Evolutionary conservation across 2,329 filamentous ascomycete genomes (phyloP).

Genomic region (Annulohypoxylon truncatum): DNA sequence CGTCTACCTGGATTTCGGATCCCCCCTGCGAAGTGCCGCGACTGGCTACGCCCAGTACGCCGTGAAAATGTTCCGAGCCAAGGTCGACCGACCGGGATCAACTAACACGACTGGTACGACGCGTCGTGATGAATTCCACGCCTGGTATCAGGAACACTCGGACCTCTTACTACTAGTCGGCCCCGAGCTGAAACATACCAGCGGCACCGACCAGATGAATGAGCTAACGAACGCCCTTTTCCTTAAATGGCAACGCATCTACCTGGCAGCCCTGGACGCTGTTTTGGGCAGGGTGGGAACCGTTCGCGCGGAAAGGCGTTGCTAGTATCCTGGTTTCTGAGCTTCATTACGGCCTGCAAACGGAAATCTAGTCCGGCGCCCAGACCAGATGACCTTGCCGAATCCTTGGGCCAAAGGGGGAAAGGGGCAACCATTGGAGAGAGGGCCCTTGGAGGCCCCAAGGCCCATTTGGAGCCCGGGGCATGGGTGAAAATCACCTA

Average conservation of each 20-base stretch:
- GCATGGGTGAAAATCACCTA: constrained; percentile 34
- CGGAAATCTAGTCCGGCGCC: constrained; percentile 41
- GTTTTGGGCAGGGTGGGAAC: constrained; percentile 36
- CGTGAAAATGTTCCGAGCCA: constrained; percentile 34
- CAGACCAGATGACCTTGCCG: constrained; percentile 40
- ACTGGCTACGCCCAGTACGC: constrained; percentile 22
- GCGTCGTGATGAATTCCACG: constrained; percentile 32
- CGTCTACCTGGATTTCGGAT: constrained; percentile 38
- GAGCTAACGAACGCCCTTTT: constrained; percentile 24
- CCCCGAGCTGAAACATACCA: constrained; percentile 27
- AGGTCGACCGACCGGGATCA: constrained; percentile 13
- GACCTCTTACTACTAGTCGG: constrained; percentile 25
- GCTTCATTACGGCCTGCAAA: constrained; percentile 37
- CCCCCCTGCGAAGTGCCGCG: constrained; percentile 17
- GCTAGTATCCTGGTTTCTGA: constrained; percentile 32
- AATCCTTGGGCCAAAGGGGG: constrained; percentile 28
- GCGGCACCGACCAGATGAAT: constrained; percentile 23
- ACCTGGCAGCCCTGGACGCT: constrained; percentile 26
- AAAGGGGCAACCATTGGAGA: not conserved
- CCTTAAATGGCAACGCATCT: constrained; percentile 30
- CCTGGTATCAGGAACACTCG: constrained; percentile 24
- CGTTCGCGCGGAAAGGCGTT: constrained; percentile 35
- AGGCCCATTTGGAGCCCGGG: not conserved
- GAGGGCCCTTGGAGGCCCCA: not conserved
- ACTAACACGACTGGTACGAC: constrained; percentile 1